Percentiles rank a stretch among this genome's conserved stretches.
phyloP scores from a whole-genome alignment of 2,329 filamentous ascomycete genomes.

The Penicillium sp. region DNA sequence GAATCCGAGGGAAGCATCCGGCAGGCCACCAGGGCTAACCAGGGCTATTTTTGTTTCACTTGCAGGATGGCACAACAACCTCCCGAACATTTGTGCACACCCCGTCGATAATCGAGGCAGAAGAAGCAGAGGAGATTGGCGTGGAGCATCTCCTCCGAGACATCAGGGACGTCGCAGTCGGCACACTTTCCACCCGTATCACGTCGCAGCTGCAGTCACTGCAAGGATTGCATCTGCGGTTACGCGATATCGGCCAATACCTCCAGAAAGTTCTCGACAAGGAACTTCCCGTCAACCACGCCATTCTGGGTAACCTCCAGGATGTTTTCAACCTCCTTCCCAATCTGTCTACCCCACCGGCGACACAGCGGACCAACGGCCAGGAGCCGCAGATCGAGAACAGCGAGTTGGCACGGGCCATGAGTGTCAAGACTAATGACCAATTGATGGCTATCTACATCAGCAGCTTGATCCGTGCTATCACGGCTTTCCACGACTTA shows the following conservation, averaged over 20 bases:
- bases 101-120: constrained; percentile 95
- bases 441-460: constrained; percentile 98
- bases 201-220: constrained; percentile 97
- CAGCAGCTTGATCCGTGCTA: constrained; percentile 92
- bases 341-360: constrained; percentile 82
- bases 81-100: constrained; percentile 98
- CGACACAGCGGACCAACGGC: constrained; percentile 57
- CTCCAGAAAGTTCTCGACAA: constrained; percentile 93
- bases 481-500: constrained; percentile 97
- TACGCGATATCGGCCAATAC: constrained; percentile 93
- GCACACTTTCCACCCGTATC: constrained; percentile 92
- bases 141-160: constrained; percentile 97
- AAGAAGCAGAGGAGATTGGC: constrained; percentile 98
- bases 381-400: constrained; percentile 61
- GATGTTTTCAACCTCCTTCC: constrained; percentile 98
- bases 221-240: constrained; percentile 88
- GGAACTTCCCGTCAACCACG: constrained; percentile 92
- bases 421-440: constrained; percentile 99
- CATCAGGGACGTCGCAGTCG: constrained; percentile 95
- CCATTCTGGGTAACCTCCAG: constrained; percentile 96
- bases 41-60: not conserved
- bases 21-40: constrained; percentile 4
- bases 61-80: constrained; percentile 91
- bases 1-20: not conserved
- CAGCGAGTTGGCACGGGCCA: constrained; percentile 86